Conservation (phyloP, 768 basidiomycete genomes). For the Leccinum disarticulatum region DNA sequence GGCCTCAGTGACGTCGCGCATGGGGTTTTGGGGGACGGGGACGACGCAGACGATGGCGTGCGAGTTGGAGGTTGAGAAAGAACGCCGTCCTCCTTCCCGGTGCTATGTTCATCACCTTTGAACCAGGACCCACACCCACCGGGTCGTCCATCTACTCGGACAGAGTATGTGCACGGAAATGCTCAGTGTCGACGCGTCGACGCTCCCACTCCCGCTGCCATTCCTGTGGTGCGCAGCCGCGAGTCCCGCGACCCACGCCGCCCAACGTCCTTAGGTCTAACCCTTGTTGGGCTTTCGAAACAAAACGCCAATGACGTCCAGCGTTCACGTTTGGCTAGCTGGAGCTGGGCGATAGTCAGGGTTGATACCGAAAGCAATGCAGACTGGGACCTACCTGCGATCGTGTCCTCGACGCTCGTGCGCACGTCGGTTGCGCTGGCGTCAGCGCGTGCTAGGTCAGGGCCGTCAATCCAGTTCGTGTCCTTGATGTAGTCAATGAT, state of each 20-base stretch:
- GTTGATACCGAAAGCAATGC: no score
- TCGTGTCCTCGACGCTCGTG: not conserved
- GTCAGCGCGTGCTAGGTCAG: not conserved
- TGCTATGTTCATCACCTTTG: not conserved
- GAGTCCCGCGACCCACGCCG: slow-evolving; percentile 1
- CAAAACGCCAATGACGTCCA: slow-evolving; percentile 20
- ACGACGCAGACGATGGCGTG: no score
- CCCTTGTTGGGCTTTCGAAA: slow-evolving; percentile 21
- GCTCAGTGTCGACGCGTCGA: no score
- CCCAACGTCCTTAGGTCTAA: not conserved
- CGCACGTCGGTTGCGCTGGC: slow-evolving; percentile 6
- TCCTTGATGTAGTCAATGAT: no score
- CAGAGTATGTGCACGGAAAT: no score
- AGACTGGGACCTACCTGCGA: no score
- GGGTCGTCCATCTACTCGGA: slow-evolving; percentile 10
- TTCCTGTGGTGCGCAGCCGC: slow-evolving; percentile 13
- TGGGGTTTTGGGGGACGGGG: no score
- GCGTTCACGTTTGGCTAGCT: not conserved
- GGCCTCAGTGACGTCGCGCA: no score
- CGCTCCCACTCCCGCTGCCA: no score
- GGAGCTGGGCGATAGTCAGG: no score
- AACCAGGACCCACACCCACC: slow-evolving; percentile 9
- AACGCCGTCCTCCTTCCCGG: not conserved
- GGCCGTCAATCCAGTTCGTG: not conserved
- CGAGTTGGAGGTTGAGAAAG: no score